These are phyloP conservation scores for Starmerella ratchasimensis DNA, from an alignment of 805 yeast genomes.

Conservation along the genomic window DNA sequence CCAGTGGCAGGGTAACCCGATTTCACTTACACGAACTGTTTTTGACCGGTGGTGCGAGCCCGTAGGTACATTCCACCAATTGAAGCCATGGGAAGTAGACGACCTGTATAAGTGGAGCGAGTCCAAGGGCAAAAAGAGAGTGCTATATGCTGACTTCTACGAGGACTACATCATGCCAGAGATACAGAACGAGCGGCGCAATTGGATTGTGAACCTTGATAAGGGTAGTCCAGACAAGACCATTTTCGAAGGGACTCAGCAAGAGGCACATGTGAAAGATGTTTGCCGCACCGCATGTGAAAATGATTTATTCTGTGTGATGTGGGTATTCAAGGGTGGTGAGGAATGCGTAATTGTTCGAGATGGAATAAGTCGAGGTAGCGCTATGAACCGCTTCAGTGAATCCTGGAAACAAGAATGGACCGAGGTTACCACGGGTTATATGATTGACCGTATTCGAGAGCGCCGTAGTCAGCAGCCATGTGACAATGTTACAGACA, in stretches of 20 bases:
- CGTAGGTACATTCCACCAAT: slow-evolving; percentile 26
- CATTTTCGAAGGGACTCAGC: neutral
- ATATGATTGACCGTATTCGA: slow-evolving; percentile 25
- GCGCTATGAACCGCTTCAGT: slow-evolving; percentile 8
- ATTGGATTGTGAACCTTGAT: slow-evolving; percentile 18
- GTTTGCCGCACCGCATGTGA: slow-evolving; percentile 14
- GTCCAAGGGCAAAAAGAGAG: slow-evolving; percentile 1
- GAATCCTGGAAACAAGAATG: slow-evolving; percentile 7
- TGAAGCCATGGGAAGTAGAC: slow-evolving; percentile 22
- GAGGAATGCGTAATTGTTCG: slow-evolving; percentile 12
- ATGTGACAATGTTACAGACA: neutral
- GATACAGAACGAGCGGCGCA: slow-evolving; percentile 15
- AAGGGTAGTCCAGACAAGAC: slow-evolving; percentile 1
- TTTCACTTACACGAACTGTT: slow-evolving; percentile 12
- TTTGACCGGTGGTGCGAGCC: slow-evolving; percentile 23
- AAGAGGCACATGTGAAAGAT: slow-evolving; percentile 9
- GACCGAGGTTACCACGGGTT: slow-evolving; percentile 19
- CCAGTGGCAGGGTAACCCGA: slow-evolving; percentile 26
- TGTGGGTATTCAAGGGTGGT: slow-evolving; percentile 11
- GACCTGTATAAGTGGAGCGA: slow-evolving; percentile 23
- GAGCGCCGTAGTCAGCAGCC: slow-evolving; percentile 12
- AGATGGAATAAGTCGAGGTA: slow-evolving; percentile 13
- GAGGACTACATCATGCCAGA: slow-evolving; percentile 25
- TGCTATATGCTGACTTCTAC: slow-evolving; percentile 24
- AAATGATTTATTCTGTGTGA: slow-evolving; percentile 14